phyloP scores from a whole-genome alignment of 179 eudicot species.

The Amaranthus tricolor region DNA sequence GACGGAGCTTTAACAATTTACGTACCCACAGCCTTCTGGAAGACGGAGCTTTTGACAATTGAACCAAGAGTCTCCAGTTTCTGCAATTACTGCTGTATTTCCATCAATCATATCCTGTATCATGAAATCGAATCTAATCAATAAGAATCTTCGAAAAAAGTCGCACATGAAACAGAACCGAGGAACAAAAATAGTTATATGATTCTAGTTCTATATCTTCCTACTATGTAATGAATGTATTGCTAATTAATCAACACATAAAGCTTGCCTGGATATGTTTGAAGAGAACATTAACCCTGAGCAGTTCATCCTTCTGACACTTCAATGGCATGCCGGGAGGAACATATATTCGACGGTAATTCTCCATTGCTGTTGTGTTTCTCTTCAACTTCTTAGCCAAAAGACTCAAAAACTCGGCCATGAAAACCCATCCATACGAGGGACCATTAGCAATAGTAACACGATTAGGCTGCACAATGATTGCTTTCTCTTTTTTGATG shows the following conservation, averaged over 20 bases:
- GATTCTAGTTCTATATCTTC: neutral
- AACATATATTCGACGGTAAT: conserved; percentile 61
- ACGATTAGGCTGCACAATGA: conserved; percentile 65
- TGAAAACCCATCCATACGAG: conserved; percentile 75
- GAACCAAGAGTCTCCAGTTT: conserved; percentile 90
- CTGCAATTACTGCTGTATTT: conserved; percentile 66
- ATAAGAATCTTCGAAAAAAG: neutral
- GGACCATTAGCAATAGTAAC: conserved; percentile 73
- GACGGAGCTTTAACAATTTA: neutral
- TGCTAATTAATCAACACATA: neutral
- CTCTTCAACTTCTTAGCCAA: conserved; percentile 66
- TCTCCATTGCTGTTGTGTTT: conserved; percentile 63
- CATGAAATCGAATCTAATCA: conserved; percentile 5
- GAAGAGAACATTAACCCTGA: conserved; percentile 72
- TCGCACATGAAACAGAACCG: too few relatives aligned
- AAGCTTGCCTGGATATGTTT: conserved; percentile 65
- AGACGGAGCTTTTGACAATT: conserved; percentile 78
- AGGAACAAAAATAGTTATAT: neutral
- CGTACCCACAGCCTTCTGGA: conserved; percentile 84
- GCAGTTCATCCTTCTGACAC: conserved; percentile 54
- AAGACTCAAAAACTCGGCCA: conserved; percentile 58
- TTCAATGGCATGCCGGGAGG: conserved; percentile 69
- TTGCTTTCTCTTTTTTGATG: conserved; percentile 62
- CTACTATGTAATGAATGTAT: neutral
- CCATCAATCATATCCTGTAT: conserved; percentile 69